Base-by-base conservation (phyloP, 2,329 filamentous ascomycete species). In the Xylaria sp. region DNA sequence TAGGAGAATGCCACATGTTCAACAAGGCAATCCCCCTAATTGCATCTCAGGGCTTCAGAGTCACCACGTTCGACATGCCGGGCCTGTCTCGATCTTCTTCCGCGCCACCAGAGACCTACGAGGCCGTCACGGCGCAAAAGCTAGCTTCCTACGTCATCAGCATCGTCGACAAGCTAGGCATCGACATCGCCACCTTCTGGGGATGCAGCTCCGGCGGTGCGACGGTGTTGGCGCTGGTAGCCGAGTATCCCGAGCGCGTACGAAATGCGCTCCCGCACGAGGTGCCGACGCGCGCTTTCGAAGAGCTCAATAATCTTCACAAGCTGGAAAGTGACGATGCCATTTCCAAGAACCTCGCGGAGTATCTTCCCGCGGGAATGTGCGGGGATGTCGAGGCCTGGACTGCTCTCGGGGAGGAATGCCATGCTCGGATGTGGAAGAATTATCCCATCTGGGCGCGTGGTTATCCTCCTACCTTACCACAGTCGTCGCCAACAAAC, bases 31-130 rank as follows among this genome's bases (percentile, higher is more conserved):
- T 72, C 10, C 55, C 68, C 39, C 18, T 57, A 41, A 65, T 72
- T 4, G 62, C 63, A 13, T 63, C 68, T n/a, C 18, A 1, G 2
- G 70, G 70, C 34, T 72, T 72, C 52, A 41, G 52, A 18, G 70
- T 71, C 44, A 72, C 68, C 2, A 72, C 70, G 1, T 72, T 72
- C 57, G 70, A 72, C 48, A 70, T 70, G 68, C 70, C 70, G n/a
- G 70, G 70, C 1, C 66, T 72, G 68, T 72, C 70, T 2, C 18
- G 68, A 41, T 72, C 70, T 3, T 64, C 62, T 10, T n/a, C 34
- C 32, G 68, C 70, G 25, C 70, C 68, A 13, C 62, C 50, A 5
- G 65, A 65, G 28, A 69, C 70, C 18, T 72, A 51, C 51, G 46
- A 69, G 23, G 52, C 69, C 6, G 34, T 71, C 44, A 71, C 70